These are phyloP conservation scores for Cryphonectria radicalis DNA, from an alignment of 2,329 filamentous ascomycete species.

Conservation along the genomic window DNA sequence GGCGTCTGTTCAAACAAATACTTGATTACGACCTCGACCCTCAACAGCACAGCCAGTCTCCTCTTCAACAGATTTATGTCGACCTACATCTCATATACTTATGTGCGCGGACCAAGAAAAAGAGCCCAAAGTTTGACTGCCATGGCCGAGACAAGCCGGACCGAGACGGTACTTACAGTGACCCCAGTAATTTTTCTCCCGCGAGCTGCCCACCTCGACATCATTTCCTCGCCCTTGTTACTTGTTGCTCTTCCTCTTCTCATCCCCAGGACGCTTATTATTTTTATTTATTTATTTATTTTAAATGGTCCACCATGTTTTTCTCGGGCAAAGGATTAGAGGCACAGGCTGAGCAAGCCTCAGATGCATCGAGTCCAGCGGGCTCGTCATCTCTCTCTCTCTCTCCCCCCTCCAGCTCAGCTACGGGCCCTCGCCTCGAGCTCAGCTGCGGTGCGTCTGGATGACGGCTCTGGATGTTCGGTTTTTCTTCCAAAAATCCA, in stretches of 20 bases:
- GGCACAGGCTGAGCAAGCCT: not conserved
- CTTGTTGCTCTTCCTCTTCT: too few relatives aligned
- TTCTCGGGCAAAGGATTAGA: not conserved
- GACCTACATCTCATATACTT: too few relatives aligned
- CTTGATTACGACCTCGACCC: too few relatives aligned
- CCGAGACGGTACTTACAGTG: not conserved
- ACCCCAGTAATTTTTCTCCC: too few relatives aligned
- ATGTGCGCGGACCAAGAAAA: too few relatives aligned
- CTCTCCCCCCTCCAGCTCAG: not conserved
- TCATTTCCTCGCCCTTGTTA: too few relatives aligned
- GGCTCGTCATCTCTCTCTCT: not conserved
- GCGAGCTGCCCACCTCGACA: too few relatives aligned
- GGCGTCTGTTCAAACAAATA: too few relatives aligned
- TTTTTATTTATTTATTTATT: too few relatives aligned
- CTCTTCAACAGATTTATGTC: not conserved
- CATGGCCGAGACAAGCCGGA: not conserved
- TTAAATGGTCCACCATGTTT: too few relatives aligned
- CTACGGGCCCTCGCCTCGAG: constrained; percentile 4
- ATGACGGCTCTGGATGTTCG: not conserved
- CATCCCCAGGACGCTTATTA: too few relatives aligned
- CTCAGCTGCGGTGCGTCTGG: not conserved
- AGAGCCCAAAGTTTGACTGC: too few relatives aligned
- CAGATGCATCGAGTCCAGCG: not conserved
- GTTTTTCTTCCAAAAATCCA: not conserved
- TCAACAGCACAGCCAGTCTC: not conserved